A percentile compares a stretch with the other conserved stretches of the same genome.
phyloP scores from a whole-genome alignment of 805 yeast genomes.

The Wickerhamomyces pijperi region DNA sequence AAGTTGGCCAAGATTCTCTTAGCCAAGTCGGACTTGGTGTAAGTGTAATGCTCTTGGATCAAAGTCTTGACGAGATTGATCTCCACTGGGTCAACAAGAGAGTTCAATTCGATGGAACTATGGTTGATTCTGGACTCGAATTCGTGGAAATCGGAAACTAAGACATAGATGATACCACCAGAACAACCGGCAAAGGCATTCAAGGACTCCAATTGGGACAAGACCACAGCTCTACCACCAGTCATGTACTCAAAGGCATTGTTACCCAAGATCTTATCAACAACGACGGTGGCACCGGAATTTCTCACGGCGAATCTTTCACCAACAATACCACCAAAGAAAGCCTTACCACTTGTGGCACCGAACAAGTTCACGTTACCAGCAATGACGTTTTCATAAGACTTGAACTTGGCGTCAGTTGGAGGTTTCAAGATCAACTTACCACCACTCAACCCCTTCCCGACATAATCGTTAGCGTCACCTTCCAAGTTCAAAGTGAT shows the following conservation, averaged over 20 bases:
- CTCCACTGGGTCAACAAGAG: slow-evolving; percentile 77
- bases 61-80: slow-evolving; percentile 89
- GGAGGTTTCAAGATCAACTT: slow-evolving; percentile 89
- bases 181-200: slow-evolving; percentile 93
- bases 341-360: slow-evolving; percentile 91
- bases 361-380: slow-evolving; percentile 98
- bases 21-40: slow-evolving; percentile 88
- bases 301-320: slow-evolving; percentile 97
- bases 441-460: slow-evolving; percentile 96
- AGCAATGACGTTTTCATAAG: slow-evolving; percentile 91
- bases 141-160: slow-evolving; percentile 84
- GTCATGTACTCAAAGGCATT: slow-evolving; percentile 99
- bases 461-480: slow-evolving; percentile 96
- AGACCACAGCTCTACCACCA: slow-evolving; percentile 93
- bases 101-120: slow-evolving; percentile 72
- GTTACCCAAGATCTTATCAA: slow-evolving; percentile 89
- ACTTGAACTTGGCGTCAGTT: slow-evolving; percentile 68
- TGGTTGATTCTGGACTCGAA: slow-evolving; percentile 69
- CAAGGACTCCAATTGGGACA: slow-evolving; percentile 85
- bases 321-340: slow-evolving; percentile 94
- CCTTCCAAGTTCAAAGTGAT: slow-evolving; percentile 92
- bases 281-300: slow-evolving; percentile 96
- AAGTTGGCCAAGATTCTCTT: slow-evolving; percentile 73
- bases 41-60: slow-evolving; percentile 90
- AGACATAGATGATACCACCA: slow-evolving; percentile 97